Evolutionary conservation across 2,329 filamentous ascomycete species (phyloP).

Genomic region (Hymenotorrendiella dingleyae): DNA sequence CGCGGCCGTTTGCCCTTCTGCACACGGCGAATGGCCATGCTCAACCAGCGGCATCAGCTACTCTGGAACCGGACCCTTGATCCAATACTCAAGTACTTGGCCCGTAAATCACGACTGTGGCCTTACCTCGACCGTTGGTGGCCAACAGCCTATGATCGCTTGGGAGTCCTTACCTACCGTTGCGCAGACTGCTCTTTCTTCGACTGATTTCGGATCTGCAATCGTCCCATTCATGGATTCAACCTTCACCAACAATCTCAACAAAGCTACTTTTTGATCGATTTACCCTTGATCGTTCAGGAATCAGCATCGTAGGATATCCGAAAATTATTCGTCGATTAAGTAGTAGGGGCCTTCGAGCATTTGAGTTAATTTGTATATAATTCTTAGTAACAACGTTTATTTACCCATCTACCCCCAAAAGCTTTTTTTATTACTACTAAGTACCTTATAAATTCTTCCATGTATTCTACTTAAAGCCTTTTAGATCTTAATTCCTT

Average conservation of each 20-base stretch:
- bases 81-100: neutral
- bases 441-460: too few species aligned
- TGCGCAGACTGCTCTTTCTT: neutral
- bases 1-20: neutral
- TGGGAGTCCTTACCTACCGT: neutral
- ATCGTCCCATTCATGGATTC: neutral
- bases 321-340: too few species aligned
- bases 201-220: neutral
- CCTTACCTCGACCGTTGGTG: neutral
- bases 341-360: too few species aligned
- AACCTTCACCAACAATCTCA: neutral
- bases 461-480: too few species aligned
- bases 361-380: too few species aligned
- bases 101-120: neutral
- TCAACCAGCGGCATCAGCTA: neutral
- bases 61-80: neutral
- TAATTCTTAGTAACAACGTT: too few species aligned
- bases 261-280: neutral
- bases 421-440: too few species aligned
- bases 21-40: neutral
- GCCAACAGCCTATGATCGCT: neutral
- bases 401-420: too few species aligned
- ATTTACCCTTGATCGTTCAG: too few species aligned
- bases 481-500: too few species aligned
- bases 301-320: too few species aligned